Percentiles rank a stretch among this genome's conserved stretches.
These are phyloP conservation scores for Amoeboaphelidium protococcarum DNA, from an alignment of 371 early-diverging fungal genomes.

Conservation along the genomic window DNA sequence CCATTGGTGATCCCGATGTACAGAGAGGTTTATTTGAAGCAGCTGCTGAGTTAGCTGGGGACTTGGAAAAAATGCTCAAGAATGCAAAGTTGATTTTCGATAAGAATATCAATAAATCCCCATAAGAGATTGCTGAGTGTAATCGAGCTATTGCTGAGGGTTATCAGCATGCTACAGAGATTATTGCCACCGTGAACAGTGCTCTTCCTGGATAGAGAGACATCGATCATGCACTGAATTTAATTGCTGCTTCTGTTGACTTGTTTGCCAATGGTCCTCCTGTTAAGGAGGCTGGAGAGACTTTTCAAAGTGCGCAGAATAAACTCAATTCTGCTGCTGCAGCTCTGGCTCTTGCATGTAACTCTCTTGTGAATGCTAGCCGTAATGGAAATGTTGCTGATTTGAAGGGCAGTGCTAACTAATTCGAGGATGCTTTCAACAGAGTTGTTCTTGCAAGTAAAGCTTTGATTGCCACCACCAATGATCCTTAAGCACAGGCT, in stretches of 20 bases:
- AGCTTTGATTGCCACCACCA: neutral
- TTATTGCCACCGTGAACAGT: neutral
- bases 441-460: neutral
- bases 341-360: constrained; percentile 8
- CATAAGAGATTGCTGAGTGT: too few species aligned
- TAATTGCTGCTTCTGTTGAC: neutral
- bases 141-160: constrained; percentile 1
- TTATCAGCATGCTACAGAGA: neutral
- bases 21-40: too few species aligned
- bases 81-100: too few species aligned
- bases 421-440: constrained; percentile 2
- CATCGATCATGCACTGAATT: neutral
- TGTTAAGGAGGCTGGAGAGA: neutral
- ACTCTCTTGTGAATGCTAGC: constrained; percentile 8
- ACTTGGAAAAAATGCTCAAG: too few species aligned
- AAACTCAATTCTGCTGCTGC: constrained; percentile 9
- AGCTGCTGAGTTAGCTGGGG: too few species aligned
- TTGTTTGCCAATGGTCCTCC: neutral
- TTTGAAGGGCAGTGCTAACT: constrained; percentile 6
- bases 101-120: too few species aligned
- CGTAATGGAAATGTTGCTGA: constrained; percentile 6
- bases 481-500: neutral
- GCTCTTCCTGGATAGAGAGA: neutral
- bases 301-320: constrained; percentile 8
- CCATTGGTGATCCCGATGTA: too few species aligned